Conservation (phyloP, 192 early-diverging fungal genomes). For the Kickxella alabastrina region DNA sequence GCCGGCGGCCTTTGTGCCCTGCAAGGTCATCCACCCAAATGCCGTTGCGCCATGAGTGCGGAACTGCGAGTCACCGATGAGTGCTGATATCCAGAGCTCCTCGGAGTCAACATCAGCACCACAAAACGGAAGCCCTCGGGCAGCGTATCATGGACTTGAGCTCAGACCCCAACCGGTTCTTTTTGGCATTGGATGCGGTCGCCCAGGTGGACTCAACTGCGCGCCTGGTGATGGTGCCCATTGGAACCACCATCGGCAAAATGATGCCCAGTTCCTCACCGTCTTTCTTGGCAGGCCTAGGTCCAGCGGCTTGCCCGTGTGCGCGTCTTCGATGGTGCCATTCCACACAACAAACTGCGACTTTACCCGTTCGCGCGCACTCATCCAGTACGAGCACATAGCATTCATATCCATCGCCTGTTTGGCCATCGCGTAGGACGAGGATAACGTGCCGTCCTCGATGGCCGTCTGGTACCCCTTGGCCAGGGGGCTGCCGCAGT, state of each 20-base stretch:
- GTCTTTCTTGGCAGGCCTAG: slow-evolving; percentile 15
- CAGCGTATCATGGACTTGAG: slow-evolving; percentile 84
- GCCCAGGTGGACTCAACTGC: slow-evolving; percentile 93
- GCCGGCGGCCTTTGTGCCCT: slow-evolving; percentile 81
- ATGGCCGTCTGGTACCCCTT: slow-evolving; percentile 76
- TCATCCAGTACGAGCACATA: slow-evolving; percentile 88
- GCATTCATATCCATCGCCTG: slow-evolving; percentile 75
- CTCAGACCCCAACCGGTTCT: slow-evolving; percentile 87
- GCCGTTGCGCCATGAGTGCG: slow-evolving; percentile 88
- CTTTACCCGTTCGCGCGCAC: slow-evolving; percentile 71
- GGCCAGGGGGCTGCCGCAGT: slow-evolving; percentile 82
- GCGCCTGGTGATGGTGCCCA: slow-evolving; percentile 95
- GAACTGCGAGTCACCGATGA: slow-evolving; percentile 93
- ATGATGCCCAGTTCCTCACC: slow-evolving; percentile 61
- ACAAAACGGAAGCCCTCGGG: slow-evolving; percentile 79
- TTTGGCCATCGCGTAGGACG: slow-evolving; percentile 64
- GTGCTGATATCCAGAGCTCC: slow-evolving; percentile 94
- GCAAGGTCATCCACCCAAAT: slow-evolving; percentile 96
- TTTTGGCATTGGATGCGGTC: slow-evolving; percentile 90
- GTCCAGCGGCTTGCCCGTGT: slow-evolving; percentile 21
- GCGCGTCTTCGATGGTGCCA: slow-evolving; percentile 37
- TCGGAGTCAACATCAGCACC: slow-evolving; percentile 97
- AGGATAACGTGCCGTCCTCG: slow-evolving; percentile 75
- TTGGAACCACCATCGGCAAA: slow-evolving; percentile 82
- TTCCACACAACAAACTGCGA: slow-evolving; percentile 87